Percentiles rank a stretch among this genome's conserved stretches.
Conservation (phyloP, 2,329 filamentous ascomycete species). For the Cordyceps cicadae region DNA sequence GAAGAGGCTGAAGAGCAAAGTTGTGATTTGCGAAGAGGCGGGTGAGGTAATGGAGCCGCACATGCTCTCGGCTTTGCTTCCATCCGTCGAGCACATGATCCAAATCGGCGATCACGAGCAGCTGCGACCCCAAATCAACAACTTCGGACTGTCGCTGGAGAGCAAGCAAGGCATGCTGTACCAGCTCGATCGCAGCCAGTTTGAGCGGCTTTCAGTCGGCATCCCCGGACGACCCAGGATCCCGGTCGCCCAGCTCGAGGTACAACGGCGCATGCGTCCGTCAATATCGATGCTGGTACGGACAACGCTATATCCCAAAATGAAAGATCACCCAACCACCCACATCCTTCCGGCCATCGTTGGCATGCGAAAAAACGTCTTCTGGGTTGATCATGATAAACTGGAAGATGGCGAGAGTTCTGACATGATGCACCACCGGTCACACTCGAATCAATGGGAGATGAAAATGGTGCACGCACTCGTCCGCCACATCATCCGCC, state of each 20-base stretch:
- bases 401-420: constrained; percentile 31
- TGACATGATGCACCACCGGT: constrained; percentile 30
- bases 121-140: constrained; percentile 48
- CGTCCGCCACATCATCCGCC: constrained; percentile 56
- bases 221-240: constrained; percentile 18
- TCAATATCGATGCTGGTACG: constrained; percentile 51
- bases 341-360: constrained; percentile 36
- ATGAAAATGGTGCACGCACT: constrained; percentile 54
- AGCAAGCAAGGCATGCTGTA: constrained; percentile 14
- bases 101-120: constrained; percentile 57
- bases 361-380: constrained; percentile 46
- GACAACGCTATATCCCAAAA: constrained; percentile 45
- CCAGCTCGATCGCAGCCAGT: constrained; percentile 18
- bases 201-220: constrained; percentile 36
- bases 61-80: constrained; percentile 46
- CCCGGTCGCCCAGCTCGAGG: constrained; percentile 36
- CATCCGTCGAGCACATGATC: constrained; percentile 49
- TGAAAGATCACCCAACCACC: constrained; percentile 41
- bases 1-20: constrained; percentile 37
- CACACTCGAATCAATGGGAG: constrained; percentile 51
- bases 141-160: constrained; percentile 35
- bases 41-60: constrained; percentile 57
- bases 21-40: constrained; percentile 57
- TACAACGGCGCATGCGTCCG: constrained; percentile 59
- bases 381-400: constrained; percentile 54